phyloP scores from a whole-genome alignment of 2,329 filamentous ascomycete species.

The Colletotrichum tropicale region DNA sequence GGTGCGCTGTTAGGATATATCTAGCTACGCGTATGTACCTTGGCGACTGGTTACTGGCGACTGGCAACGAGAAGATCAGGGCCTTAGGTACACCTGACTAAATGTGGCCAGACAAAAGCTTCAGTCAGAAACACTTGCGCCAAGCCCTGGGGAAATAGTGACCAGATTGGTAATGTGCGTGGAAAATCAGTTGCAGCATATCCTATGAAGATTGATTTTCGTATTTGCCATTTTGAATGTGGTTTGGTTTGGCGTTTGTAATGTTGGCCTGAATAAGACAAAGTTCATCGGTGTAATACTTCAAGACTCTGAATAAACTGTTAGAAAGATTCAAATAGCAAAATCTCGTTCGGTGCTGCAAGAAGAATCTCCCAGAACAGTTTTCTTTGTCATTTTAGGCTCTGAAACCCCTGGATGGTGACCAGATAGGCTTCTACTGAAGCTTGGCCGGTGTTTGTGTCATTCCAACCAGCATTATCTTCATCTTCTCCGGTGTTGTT shows the following conservation, averaged over 20 bases:
- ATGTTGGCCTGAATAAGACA: background rate
- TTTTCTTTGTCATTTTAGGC: background rate
- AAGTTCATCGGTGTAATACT: background rate
- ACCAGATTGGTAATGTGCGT: background rate
- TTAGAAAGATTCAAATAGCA: no score
- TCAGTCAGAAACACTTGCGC: background rate
- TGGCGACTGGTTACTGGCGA: no score
- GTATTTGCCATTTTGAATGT: no score
- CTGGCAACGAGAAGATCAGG: no score
- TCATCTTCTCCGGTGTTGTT: background rate
- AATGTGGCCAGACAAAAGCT: background rate
- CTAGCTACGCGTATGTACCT: no score
- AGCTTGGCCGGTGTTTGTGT: background rate
- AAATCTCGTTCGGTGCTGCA: no score
- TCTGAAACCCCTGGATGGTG: background rate
- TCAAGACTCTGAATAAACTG: background rate
- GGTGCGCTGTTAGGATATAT: no score
- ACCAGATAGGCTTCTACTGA: background rate
- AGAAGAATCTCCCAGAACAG: background rate
- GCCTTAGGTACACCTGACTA: background rate
- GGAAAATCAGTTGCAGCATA: background rate
- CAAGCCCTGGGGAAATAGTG: background rate
- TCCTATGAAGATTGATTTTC: background rate
- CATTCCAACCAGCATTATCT: background rate
- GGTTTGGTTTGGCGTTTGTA: no score